Base-by-base conservation (phyloP, 2,329 filamentous ascomycete species). In the Verticillium nubilum region DNA sequence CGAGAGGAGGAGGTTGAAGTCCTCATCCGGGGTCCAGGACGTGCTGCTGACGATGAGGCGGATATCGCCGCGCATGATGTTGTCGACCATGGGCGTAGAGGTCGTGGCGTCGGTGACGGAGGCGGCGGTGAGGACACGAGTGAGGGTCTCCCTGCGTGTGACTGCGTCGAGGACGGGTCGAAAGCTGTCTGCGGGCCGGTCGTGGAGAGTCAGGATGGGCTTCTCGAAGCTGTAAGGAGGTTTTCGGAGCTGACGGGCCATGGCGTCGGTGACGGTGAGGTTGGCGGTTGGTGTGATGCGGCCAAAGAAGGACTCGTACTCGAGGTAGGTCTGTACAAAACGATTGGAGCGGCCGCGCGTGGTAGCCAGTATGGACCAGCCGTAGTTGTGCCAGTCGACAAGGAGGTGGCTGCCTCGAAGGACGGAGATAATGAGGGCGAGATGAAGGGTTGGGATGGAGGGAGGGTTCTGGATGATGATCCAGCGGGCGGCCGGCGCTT, bases 341-440 rank as follows among this genome's bases (percentile, higher is more conserved):
- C 88, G 89, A 69, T 96, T 91, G 5, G 70, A 73, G 2, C 75
- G 64, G 47, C 84, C 80, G 26, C 79, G 76, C 55, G 82, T 85
- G 54, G 83, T 80, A 5, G 83, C 90, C 3, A 99, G 85, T 67
- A 99, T 96, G 9, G 92, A 94, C 81, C 94, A 97, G 66, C 94
- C 95, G 74, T 97, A 98, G 75, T 99, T 99, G 78, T 99, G 95
- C 95, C 95, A 99, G 78, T 99, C 95, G 59, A 98, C 90, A 62
- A 98, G 81, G 4, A 99, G 82, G 59, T 85, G 85, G 42, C 91
- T 96, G 66, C 91, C 88, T 56, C 95, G 88, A 56, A 96, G 73
- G 66, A 87, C 84, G 67, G 90, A 91, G 54, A 91, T 80, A 3
- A 93, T 62, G 25, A 87, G 80, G 17, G 91, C 89, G 37, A 97